phyloP scores from a whole-genome alignment of 768 basidiomycete species.

The Roridomyces roridus region DNA sequence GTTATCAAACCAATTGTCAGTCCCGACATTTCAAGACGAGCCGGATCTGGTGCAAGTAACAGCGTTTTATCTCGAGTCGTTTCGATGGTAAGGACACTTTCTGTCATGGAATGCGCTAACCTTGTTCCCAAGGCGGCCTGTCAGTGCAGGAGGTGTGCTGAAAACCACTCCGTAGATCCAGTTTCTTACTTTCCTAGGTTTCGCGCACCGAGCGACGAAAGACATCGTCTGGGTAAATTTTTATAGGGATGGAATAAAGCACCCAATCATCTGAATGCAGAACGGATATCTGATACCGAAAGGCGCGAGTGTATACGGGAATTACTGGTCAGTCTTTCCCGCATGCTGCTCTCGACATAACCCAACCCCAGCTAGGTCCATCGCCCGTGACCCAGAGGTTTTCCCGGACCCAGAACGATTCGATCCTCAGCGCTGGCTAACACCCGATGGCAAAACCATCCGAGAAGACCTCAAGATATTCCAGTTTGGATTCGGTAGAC shows the following conservation, averaged over 20 bases:
- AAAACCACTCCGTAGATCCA: background rate
- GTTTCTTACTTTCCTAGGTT: constrained; percentile 38
- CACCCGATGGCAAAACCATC: constrained; percentile 42
- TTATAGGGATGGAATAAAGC: background rate
- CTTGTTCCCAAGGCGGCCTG: constrained; percentile 40
- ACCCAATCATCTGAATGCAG: constrained; percentile 31
- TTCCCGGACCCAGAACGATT: constrained; percentile 68
- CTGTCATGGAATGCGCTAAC: background rate
- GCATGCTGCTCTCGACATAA: background rate
- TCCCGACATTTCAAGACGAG: constrained; percentile 48
- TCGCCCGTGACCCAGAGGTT: constrained; percentile 61
- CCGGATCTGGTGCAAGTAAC: constrained; percentile 49
- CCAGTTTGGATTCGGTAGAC: constrained; percentile 63
- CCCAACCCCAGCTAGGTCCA: constrained; percentile 41
- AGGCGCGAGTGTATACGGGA: constrained; percentile 64
- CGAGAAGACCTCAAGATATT: constrained; percentile 60
- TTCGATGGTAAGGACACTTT: constrained; percentile 42
- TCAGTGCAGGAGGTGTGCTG: constrained; percentile 49
- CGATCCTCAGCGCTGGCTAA: constrained; percentile 64
- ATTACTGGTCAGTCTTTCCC: constrained; percentile 53
- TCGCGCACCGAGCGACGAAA: constrained; percentile 67
- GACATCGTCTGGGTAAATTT: constrained; percentile 66
- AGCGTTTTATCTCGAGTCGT: constrained; percentile 57
- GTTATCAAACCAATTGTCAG: constrained; percentile 20
- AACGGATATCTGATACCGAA: constrained; percentile 57